Percentiles rank a stretch among this genome's conserved stretches.
phyloP scores from a whole-genome alignment of 2,329 filamentous ascomycete genomes.

The Aspergillus luchuensis region DNA sequence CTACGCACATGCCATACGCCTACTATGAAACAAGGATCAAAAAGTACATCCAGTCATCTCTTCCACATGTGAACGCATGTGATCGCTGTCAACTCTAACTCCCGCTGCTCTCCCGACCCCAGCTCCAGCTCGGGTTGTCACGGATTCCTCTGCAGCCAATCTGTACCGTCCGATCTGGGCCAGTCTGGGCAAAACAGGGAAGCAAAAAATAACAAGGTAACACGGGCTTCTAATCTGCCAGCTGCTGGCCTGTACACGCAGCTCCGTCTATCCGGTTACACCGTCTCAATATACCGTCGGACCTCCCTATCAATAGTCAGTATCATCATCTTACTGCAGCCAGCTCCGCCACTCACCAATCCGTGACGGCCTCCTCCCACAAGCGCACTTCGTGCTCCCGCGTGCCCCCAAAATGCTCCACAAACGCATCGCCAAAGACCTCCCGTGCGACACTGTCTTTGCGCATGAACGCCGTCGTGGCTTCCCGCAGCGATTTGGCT shows the following conservation, averaged over 20 bases:
- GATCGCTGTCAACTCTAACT: background rate
- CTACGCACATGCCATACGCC: background rate
- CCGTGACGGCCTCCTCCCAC: conserved; percentile 95
- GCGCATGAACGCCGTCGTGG: conserved; percentile 74
- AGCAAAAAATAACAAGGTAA: background rate
- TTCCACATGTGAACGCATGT: conserved; percentile 10
- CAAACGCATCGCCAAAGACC: conserved; percentile 91
- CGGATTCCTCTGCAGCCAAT: no score
- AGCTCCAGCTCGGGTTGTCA: no score
- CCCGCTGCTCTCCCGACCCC: conserved; percentile 12
- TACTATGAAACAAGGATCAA: background rate
- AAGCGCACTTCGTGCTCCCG: conserved; percentile 85
- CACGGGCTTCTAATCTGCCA: background rate
- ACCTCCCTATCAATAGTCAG: conserved; percentile 62
- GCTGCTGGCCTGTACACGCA: background rate
- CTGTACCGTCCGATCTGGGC: background rate
- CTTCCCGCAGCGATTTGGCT: conserved; percentile 83
- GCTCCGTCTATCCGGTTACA: conserved; percentile 43
- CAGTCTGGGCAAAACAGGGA: background rate
- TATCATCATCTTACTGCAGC: conserved; percentile 29
- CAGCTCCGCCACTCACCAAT: conserved; percentile 68
- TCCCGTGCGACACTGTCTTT: conserved; percentile 86
- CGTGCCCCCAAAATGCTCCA: conserved; percentile 92
- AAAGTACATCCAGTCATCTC: background rate
- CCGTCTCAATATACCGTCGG: conserved; percentile 76